phyloP scores from a whole-genome alignment of 805 yeast genomes.

The Barnettozyma botsteinii region DNA sequence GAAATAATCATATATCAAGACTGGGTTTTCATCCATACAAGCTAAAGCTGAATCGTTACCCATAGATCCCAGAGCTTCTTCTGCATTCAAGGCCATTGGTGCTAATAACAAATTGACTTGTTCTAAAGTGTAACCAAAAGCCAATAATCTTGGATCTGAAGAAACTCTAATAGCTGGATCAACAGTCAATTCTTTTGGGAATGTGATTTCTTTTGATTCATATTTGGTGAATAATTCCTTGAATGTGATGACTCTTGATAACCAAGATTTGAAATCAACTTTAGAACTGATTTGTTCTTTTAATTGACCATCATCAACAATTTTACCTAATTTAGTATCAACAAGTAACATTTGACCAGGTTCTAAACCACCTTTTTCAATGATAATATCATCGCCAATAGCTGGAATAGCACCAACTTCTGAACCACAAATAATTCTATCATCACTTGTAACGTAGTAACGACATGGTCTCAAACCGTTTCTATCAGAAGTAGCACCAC shows the following conservation, averaged over 20 bases:
- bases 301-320: slow-evolving; percentile 89
- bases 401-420: slow-evolving; percentile 92
- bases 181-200: slow-evolving; percentile 21
- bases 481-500: slow-evolving; percentile 97
- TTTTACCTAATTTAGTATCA: slow-evolving; percentile 87
- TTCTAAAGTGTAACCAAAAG: slow-evolving; percentile 93
- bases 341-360: slow-evolving; percentile 96
- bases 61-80: slow-evolving; percentile 96
- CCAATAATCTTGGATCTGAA: slow-evolving; percentile 74
- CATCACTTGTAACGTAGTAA: slow-evolving; percentile 90
- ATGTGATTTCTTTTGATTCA: slow-evolving; percentile 15
- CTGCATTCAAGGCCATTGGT: slow-evolving; percentile 90
- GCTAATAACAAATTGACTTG: slow-evolving; percentile 77
- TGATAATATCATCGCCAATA: slow-evolving; percentile 72
- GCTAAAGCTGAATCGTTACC: slow-evolving; percentile 97
- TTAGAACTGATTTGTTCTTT: slow-evolving; percentile 74
- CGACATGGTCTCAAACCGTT: slow-evolving; percentile 98
- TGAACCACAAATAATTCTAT: slow-evolving; percentile 94
- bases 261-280: slow-evolving; percentile 92
- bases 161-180: slow-evolving; percentile 40
- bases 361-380: slow-evolving; percentile 88
- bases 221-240: slow-evolving; percentile 66
- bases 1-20: slow-evolving; percentile 85
- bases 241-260: slow-evolving; percentile 78
- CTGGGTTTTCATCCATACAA: slow-evolving; percentile 90